These are phyloP conservation scores for Astrothelium subdiscretum DNA, from an alignment of 495 filamentous ascomycete species.

Conservation along the genomic window DNA sequence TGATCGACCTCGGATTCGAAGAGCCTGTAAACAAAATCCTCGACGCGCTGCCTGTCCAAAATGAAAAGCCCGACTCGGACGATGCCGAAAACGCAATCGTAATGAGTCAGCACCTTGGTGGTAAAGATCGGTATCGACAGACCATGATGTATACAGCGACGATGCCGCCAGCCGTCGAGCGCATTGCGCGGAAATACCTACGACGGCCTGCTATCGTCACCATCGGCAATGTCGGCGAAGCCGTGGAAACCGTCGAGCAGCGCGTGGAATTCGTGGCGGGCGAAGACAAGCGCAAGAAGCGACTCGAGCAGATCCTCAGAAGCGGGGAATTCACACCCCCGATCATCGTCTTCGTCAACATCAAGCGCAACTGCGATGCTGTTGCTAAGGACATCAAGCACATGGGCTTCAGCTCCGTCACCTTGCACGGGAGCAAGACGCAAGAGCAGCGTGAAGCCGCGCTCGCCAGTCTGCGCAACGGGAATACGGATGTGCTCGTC, in stretches of 20 bases:
- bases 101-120: conserved; percentile 74
- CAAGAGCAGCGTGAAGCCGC: conserved; percentile 97
- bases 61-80: conserved; percentile 92
- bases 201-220: conserved; percentile 89
- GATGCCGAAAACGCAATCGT: conserved; percentile 77
- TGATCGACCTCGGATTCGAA: conserved; percentile 98
- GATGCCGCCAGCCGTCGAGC: conserved; percentile 88
- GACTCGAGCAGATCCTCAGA: conserved; percentile 77
- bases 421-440: conserved; percentile 88
- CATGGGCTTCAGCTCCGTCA: conserved; percentile 84
- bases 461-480: conserved; percentile 71
- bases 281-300: conserved; percentile 97
- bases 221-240: conserved; percentile 88
- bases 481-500: conserved; percentile 76
- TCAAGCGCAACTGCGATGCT: conserved; percentile 97
- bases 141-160: conserved; percentile 99
- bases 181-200: conserved; percentile 92
- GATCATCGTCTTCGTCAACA: conserved; percentile 99
- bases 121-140: conserved; percentile 83
- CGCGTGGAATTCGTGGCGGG: conserved; percentile 85
- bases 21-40: conserved; percentile 97
- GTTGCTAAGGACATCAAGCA: conserved; percentile 91
- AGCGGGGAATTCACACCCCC: conserved; percentile 80
- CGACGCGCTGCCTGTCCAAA: conserved; percentile 86
- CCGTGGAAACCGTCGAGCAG: conserved; percentile 98